Conservation (phyloP, 1,284 basidiomycete genomes). For the Boletus semigastroideus region DNA sequence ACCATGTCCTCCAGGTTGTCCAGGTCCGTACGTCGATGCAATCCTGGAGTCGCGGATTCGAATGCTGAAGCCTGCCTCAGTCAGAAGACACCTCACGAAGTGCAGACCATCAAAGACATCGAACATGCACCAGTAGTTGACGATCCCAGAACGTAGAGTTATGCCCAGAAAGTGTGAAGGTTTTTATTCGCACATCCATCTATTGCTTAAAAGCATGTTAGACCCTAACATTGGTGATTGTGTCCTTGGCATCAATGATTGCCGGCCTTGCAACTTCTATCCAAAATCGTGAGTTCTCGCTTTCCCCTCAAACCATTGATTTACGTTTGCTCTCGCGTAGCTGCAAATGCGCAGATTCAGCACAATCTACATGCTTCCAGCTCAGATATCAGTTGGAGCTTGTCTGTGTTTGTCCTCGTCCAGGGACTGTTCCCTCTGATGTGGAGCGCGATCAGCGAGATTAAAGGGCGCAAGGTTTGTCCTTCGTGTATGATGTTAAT, state of each 20-base stretch:
- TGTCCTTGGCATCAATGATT: slow-evolving; percentile 66
- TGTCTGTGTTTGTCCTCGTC: slow-evolving; percentile 79
- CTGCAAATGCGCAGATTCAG: slow-evolving; percentile 72
- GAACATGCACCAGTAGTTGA: slow-evolving; percentile 68
- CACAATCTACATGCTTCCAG: slow-evolving; percentile 64
- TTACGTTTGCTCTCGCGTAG: slow-evolving; percentile 30
- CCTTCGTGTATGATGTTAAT: not conserved
- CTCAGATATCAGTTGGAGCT: slow-evolving; percentile 68
- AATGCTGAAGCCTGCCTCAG: slow-evolving; percentile 5
- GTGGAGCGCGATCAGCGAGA: slow-evolving; percentile 77
- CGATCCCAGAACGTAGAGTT: slow-evolving; percentile 78
- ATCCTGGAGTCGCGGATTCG: not conserved
- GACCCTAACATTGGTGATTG: slow-evolving; percentile 56
- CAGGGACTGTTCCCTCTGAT: slow-evolving; percentile 69
- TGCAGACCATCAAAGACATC: slow-evolving; percentile 44
- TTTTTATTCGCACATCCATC: not conserved
- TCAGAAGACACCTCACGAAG: not conserved
- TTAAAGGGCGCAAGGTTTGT: slow-evolving; percentile 74
- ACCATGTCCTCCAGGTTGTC: slow-evolving; percentile 17
- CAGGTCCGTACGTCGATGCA: slow-evolving; percentile 1
- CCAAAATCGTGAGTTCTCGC: slow-evolving; percentile 56
- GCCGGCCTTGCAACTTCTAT: slow-evolving; percentile 68
- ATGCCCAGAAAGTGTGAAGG: slow-evolving; percentile 53
- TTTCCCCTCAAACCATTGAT: not conserved
- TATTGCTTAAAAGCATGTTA: slow-evolving; percentile 24